Evolutionary conservation across 78 protist genomes (phyloP), one percentile per base, ranked within the genome.

Genomic region (Anaeramoeba flamelloides): DNA sequence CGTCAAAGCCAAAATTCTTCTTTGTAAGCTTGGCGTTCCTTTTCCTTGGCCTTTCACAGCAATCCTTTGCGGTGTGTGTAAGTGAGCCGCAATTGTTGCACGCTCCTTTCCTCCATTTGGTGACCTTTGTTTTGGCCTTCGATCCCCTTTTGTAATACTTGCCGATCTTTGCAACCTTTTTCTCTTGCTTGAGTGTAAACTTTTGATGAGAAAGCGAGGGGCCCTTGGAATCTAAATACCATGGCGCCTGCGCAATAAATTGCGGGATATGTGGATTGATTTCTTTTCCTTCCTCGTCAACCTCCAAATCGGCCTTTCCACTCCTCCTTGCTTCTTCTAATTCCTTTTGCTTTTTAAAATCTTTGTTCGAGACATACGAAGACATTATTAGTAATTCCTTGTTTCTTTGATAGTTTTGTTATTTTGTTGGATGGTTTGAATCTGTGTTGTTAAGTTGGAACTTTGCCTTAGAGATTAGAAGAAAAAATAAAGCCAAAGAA

Each of bases 21-120:
- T 81, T 81, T 2, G 95, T 81, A 41, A 17, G 81, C 64, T 80
- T 89, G 0, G 98, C 99, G n/a, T 93, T 92, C 0, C 53, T 36
- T n/a, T 75, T 77, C 38, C 98, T 82, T 2, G 98, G 98, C 31
- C 97, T 81, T 37, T 95, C 98, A 36, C 84, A 41, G 77, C 97
- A 94, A 0, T 82, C 91, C 82, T 86, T 91, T 0, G 85, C 74
- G 32, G 38, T 78, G 87, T 96, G 99, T 2, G 96, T 89, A 91
- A 90, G 90, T 31, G 98, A 89, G 2, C 99, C 99, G 75, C 99
- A 96, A 85, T 96, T 96, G 8, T 80, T 83, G 37, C 99, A 96
- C 0, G 99, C 98, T n/a, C 99, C 99, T 77, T 92, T 92, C 22
- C 95, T 75, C 76, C 38, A 95, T 74, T 83, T 90, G 0, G 85